Base-by-base conservation (phyloP, 192 early-diverging fungal genomes). In the Thamnidium elegans region DNA sequence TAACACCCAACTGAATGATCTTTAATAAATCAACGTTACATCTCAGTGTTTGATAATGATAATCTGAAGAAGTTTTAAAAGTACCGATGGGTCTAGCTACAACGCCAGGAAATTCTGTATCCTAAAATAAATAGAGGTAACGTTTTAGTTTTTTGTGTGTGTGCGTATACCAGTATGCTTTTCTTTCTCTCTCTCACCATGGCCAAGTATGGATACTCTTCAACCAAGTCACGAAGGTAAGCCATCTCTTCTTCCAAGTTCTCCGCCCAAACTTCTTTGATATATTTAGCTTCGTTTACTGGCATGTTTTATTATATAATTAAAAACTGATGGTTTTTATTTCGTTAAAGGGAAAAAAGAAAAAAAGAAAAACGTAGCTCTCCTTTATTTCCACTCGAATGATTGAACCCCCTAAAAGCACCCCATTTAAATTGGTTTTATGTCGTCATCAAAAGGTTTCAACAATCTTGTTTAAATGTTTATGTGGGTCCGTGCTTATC, bases 51-150 rank as follows among this genome's bases (percentile, higher is more conserved):
- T 99, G 97, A 75, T 96, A 98, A 74, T 98, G 95, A 71, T 98
- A 99, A 79, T 99, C 96, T 1, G 94, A 88, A n/a, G 92, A 89
- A 20, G 93, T 94, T 55, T 81, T 83, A 73, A 99, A 99, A 69
- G 85, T 93, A 44, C 97, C 97, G 55, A 99, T 98, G n/a, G 97
- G 97, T 58, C 95, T 75, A 23, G 94, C 96, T 32, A 99, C 97
- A 3, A 99, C 95, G 34, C 97, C 97, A 44, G 97, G 97, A 66
- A 99, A 99, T 77, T 99, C 97, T 9, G 96, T 99, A 78, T 99
- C 93, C 93, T 93, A 66, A 36, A 21, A 44, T 42, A 17, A 9
- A 43, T n/a, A 43, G 20, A 0, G 19, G 15, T 58, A 42, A 19
- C n/a, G 17, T n/a, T 21, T 56, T 42, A 26, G 26, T 26, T 26